Base-by-base conservation (phyloP, 371 early-diverging fungal genomes). In the Lichtheimia hyalospora region DNA sequence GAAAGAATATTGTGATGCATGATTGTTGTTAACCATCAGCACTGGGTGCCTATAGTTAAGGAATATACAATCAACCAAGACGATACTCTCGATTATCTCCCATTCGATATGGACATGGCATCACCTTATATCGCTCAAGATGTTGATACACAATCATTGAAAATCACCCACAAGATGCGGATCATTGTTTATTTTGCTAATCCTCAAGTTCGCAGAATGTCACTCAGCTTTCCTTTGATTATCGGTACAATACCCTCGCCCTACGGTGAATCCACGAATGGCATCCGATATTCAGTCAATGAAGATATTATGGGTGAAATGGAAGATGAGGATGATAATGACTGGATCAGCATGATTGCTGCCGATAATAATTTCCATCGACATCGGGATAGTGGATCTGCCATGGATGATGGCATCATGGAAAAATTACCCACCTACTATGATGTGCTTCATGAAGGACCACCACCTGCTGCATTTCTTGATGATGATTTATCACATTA, bases 381-480 rank as follows among this genome's bases (percentile, higher is more conserved):
- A 12, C 42, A n/a, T 2, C 24, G 27, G 15, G 63, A 54, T 15
- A 34, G 34, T 34, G 34, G 34, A 34, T 34, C 34, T 4, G 42
- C 39, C 5, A 21, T 23, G 5, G 44, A 41, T 43, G 25, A 24
- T 10, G 21, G 34, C 16, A 34, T 34, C 34, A 34, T 34, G 34
- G 66, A 66, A 39, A 57, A 48, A 24, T 41, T 66, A 20, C 66
- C 66, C 2, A 61, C 56, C 8, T 66, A 66, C 28, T 53, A 49
- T 24, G 66, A 66, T 20, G 66, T 58, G n/a, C 44, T 66, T 20
- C 57, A 61, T 54, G 66, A 66, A 54, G 66, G 66, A 13, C 52
- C 66, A 1, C 66, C 66, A 3, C 66, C 66, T 10, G 60, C 60
- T 25, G 60, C 65, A 8, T 64, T 64, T 60, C 44, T 64, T 40